A percentile compares a stretch with the other conserved stretches of the same genome.
These are phyloP conservation scores for Diplodia mutila DNA, from an alignment of 2,329 filamentous ascomycete genomes.

Conservation along the genomic window DNA sequence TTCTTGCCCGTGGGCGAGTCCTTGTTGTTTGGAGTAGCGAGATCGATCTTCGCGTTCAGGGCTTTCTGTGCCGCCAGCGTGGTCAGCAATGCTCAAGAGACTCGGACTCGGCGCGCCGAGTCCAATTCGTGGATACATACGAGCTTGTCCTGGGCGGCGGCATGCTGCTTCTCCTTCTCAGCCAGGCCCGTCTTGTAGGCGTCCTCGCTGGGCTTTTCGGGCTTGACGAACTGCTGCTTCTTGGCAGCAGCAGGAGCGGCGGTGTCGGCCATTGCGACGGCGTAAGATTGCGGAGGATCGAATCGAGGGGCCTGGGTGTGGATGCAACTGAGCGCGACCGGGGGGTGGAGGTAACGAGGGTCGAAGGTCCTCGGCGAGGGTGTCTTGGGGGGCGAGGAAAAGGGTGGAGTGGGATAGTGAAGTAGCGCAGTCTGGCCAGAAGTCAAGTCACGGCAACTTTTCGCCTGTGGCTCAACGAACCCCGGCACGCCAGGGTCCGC, in stretches of 20 bases:
- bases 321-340: background rate
- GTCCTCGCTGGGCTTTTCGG: constrained; percentile 85
- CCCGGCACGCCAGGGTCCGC: constrained; percentile 20
- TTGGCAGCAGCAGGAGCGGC: constrained; percentile 9
- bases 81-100: constrained; percentile 27
- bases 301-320: background rate
- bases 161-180: constrained; percentile 84
- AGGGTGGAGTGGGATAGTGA: constrained; percentile 16
- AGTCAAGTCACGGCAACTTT: constrained; percentile 24
- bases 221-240: constrained; percentile 53
- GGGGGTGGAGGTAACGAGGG: background rate
- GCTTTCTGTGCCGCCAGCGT: constrained; percentile 64
- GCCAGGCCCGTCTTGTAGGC: constrained; percentile 78
- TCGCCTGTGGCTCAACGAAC: constrained; percentile 21
- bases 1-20: constrained; percentile 80
- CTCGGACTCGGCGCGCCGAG: background rate
- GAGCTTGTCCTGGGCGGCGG: constrained; percentile 72
- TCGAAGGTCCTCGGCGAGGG: background rate
- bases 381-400: background rate
- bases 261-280: constrained; percentile 35
- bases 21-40: constrained; percentile 79
- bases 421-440: constrained; percentile 21
- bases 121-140: constrained; percentile 45
- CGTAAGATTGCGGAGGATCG: background rate
- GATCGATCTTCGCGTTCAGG: constrained; percentile 85